A percentile compares a stretch with the other conserved stretches of the same genome.
phyloP scores from a whole-genome alignment of 257 asterid genomes.

The Petunia secreta region DNA sequence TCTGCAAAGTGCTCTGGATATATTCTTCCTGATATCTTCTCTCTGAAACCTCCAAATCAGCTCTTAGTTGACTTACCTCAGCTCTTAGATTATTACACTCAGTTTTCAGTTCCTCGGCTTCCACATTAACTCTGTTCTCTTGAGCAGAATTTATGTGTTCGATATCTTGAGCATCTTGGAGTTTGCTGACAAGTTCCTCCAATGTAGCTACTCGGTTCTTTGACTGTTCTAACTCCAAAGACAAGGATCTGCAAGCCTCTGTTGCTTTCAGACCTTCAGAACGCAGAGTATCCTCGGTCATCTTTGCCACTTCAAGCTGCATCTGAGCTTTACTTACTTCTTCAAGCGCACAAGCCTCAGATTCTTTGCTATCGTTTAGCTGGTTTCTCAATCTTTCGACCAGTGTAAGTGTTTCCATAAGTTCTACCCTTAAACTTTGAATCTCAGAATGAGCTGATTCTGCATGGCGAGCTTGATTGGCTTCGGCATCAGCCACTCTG shows the following conservation, averaged over 20 bases:
- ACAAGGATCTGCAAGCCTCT: constrained; percentile 52
- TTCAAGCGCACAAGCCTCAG: constrained; percentile 61
- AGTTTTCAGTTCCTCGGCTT: constrained; percentile 32
- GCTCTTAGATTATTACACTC: constrained; percentile 44
- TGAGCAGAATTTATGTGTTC: constrained; percentile 32
- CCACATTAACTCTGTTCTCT: constrained; percentile 33
- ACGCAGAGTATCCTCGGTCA: constrained; percentile 50
- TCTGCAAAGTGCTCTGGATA: constrained; percentile 63
- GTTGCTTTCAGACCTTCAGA: constrained; percentile 45
- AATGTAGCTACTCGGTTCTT: constrained; percentile 46
- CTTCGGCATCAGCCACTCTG: constrained; percentile 60
- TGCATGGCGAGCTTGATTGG: constrained; percentile 69
- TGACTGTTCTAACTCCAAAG: constrained; percentile 63
- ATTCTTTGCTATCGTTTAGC: constrained; percentile 62
- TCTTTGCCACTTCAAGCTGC: constrained; percentile 63
- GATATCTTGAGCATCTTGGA: constrained; percentile 43
- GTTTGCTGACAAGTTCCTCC: constrained; percentile 60
- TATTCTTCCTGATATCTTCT: constrained; percentile 67
- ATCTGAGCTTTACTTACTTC: constrained; percentile 56
- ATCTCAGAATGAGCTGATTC: constrained; percentile 72
- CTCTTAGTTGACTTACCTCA: constrained; percentile 55
- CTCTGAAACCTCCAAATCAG: constrained; percentile 71
- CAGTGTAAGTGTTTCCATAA: constrained; percentile 54
- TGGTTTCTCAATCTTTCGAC: constrained; percentile 62
- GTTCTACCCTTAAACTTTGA: constrained; percentile 64